A percentile compares a stretch with the other conserved stretches of the same genome.
These are phyloP conservation scores for Lolium rigidum DNA, from an alignment of 176 grass and related monocot species.

Conservation along the genomic window DNA sequence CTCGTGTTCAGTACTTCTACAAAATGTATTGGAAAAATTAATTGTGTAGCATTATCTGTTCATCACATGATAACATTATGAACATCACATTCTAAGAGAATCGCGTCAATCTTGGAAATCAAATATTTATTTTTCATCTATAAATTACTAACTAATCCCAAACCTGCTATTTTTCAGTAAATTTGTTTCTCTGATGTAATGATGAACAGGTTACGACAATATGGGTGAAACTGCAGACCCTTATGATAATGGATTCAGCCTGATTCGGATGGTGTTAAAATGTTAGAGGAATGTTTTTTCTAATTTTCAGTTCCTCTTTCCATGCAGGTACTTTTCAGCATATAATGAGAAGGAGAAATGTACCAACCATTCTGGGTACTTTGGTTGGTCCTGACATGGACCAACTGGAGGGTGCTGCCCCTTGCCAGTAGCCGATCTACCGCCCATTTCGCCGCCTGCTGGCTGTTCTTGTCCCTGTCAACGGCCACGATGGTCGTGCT, in stretches of 20 bases:
- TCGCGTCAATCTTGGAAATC: background rate
- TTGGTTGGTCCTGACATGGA: slow-evolving; percentile 62
- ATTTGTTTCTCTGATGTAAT: background rate
- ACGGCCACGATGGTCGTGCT: slow-evolving; percentile 61
- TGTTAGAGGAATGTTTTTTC: background rate
- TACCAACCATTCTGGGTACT: slow-evolving; percentile 52
- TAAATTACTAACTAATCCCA: no score
- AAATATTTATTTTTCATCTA: background rate
- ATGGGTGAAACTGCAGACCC: background rate
- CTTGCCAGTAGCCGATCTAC: slow-evolving; percentile 71
- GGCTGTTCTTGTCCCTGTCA: slow-evolving; percentile 86
- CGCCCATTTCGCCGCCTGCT: slow-evolving; percentile 79
- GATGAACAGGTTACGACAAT: background rate
- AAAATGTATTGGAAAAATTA: background rate
- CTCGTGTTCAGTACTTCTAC: background rate
- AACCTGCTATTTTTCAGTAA: background rate
- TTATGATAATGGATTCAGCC: background rate
- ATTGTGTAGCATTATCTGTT: background rate
- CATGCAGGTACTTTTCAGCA: slow-evolving; percentile 3
- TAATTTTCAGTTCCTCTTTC: background rate
- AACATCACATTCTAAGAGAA: background rate
- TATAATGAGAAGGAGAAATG: slow-evolving; percentile 11
- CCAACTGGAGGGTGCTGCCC: slow-evolving; percentile 54
- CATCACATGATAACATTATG: background rate
- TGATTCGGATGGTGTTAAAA: slow-evolving; percentile 12